Evolutionary conservation across 257 asterid genomes (phyloP).

Genomic region (Knoxia roxburghii): DNA sequence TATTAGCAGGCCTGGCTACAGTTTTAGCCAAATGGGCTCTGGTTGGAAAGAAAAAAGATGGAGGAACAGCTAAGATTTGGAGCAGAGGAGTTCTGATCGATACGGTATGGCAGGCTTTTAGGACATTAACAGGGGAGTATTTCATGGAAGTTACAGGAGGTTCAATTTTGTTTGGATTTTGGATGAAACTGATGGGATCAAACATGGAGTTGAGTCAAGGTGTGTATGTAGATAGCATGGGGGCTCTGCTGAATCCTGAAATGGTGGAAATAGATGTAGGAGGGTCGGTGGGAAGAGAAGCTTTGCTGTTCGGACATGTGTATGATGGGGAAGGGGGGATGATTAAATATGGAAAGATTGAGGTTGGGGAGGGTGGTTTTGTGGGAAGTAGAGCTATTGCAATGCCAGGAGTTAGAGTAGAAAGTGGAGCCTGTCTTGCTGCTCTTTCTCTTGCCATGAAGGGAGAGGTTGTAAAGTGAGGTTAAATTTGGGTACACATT

Average conservation of each 20-base stretch:
- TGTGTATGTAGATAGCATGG: slow-evolving; percentile 75
- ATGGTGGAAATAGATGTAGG: slow-evolving; percentile 74
- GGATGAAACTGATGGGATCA: slow-evolving; percentile 87
- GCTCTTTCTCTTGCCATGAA: slow-evolving; percentile 87
- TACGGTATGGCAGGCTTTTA: slow-evolving; percentile 81
- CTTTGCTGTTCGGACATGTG: slow-evolving; percentile 69
- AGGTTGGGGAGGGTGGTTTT: slow-evolving; percentile 62
- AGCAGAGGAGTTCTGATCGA: slow-evolving; percentile 53
- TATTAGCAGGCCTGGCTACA: slow-evolving; percentile 39
- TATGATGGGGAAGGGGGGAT: slow-evolving; percentile 78
- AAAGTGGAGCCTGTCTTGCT: slow-evolving; percentile 48
- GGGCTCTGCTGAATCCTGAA: slow-evolving; percentile 73
- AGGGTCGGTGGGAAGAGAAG: slow-evolving; percentile 68
- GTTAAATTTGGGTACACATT: slow-evolving; percentile 15
- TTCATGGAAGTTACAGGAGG: slow-evolving; percentile 68
- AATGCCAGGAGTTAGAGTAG: slow-evolving; percentile 85
- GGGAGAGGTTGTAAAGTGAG: slow-evolving; percentile 52
- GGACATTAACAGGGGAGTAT: slow-evolving; percentile 60
- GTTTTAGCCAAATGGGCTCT: slow-evolving; percentile 52
- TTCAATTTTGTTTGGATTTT: slow-evolving; percentile 45
- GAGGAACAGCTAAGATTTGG: slow-evolving; percentile 58
- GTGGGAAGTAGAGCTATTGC: slow-evolving; percentile 75
- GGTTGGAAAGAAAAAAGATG: slow-evolving; percentile 66
- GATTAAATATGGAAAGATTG: slow-evolving; percentile 74
- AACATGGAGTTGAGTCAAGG: slow-evolving; percentile 47